Evolutionary conservation across 2,329 filamentous ascomycete genomes (phyloP), one percentile per base, ranked within the genome.

Genomic region (Colletotrichum eremochloae): DNA sequence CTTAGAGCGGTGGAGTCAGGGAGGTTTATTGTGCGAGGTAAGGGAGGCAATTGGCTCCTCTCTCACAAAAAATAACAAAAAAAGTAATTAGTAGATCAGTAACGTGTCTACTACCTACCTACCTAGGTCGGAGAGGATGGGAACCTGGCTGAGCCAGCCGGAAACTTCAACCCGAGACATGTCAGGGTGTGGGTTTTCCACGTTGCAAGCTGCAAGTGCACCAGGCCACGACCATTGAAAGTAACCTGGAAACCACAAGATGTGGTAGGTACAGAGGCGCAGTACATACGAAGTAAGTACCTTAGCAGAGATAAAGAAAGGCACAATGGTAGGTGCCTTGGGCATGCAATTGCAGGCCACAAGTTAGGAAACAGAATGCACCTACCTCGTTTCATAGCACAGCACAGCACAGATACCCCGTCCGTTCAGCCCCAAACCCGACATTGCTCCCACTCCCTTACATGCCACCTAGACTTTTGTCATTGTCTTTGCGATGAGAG

Each of bases 361-460:
- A 46, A 24, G 12, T 8, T 15, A 12, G 29, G 29, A 18, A 33
- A 31, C 50, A 36, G 33, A 36, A 36, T 15, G 52, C 52, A 7
- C 31, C 52, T 33, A 31, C 50, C 50, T 52, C 24, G n/a, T 50
- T 50, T 24, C 48, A 24, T 8, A 46, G 20, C 42, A 6, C 40
- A 42, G 42, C 42, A 44, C n/a, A 53, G 50, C 48, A 29, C 48
- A 52, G 12, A 53, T 24, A 15, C 24, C 24, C 7, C 29, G 11
- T 5, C 29, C 50, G 2, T 18, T 53, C 50, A 52, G 50, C 24
- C 24, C 44, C 48, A 24, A 67, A 62, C 20, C 48, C 50, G 57
- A 63, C 15, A 63, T 71, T 71, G 57, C 64, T 63, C 56, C 58
- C 44, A 38, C 33, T 71, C 64, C 68, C 68, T 71, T 71, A 50